Evolutionary conservation across 306 rosid genomes (phyloP), one percentile per base, ranked within the genome.

Genomic region (Cucumis hystrix): DNA sequence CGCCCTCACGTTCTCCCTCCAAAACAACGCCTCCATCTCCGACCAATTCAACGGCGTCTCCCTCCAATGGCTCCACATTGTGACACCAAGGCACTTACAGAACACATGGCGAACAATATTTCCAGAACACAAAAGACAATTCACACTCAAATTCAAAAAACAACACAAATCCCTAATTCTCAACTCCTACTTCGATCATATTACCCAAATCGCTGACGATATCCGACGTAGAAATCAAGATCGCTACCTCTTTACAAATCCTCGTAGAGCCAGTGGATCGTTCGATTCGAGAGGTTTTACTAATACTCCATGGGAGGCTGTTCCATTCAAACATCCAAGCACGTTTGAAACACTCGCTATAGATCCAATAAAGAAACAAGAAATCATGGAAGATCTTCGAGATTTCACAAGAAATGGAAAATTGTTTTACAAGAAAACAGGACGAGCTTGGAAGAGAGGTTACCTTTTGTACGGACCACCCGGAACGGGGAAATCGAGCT

Each of bases 371-470:
- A 80, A 58, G 82, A 94, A 94, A 79, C 58, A 45, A 14, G 77
- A 84, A 82, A 89, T 94, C 14, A 89, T 91, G 97, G 88, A 87
- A 2, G 98, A 94, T 81, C 87, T 94, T n/a, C 39, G 12, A 17
- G 97, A 94, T 23, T 94, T 94, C 10, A 91, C 90, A 0, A 87
- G 5, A 5, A 52, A 79, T 15, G 97, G 97, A 0, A 91, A 94
- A 43, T 18, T 56, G 1, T 94, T 94, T 74, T 94, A 94, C 57
- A 93, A 94, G 80, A 90, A 77, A 16, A 91, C 97, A 1, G 97
- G 98, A 0, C 86, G 98, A 6, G 98, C 98, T 17, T 94, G 98
- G 97, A 94, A 94, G 47, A 82, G 98, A 55, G 98, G 98, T 2
- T 94, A 94, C 56, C 91, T 94, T 15, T 83, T 94, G 2, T 94